Conservation (phyloP, 2,329 filamentous ascomycete genomes). For the Septoria petroselini region DNA sequence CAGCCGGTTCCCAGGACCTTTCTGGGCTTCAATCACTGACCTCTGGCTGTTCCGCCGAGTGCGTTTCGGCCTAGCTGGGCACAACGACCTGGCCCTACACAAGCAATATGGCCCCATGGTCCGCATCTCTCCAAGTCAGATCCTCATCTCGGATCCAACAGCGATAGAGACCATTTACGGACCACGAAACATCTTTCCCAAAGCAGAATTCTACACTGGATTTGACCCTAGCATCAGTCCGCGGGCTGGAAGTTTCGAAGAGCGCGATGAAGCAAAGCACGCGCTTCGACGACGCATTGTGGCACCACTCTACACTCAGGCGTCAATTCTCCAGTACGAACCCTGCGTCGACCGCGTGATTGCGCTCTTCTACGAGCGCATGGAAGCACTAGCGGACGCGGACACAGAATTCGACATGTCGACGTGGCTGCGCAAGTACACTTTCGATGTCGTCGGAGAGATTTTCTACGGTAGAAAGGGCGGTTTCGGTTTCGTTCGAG, state of each 20-base stretch:
- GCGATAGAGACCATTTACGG: constrained; percentile 46
- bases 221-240: constrained; percentile 10
- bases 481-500: constrained; percentile 14
- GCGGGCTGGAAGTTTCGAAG: constrained; percentile 12
- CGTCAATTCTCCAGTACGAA: constrained; percentile 10
- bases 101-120: constrained; percentile 45
- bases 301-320: constrained; percentile 15
- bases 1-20: constrained; percentile 44
- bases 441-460: constrained; percentile 17
- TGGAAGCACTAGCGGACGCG: constrained; percentile 1
- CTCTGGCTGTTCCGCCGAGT: constrained; percentile 16
- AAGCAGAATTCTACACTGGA: constrained; percentile 23
- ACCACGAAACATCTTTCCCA: constrained; percentile 24
- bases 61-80: constrained; percentile 2
- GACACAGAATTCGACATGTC: constrained; percentile 9
- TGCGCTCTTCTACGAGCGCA: constrained; percentile 10
- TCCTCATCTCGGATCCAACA: constrained; percentile 43
- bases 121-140: constrained; percentile 47
- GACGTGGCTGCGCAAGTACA: constrained; percentile 16
- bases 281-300: constrained; percentile 4
- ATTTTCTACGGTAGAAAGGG: constrained; percentile 17
- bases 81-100: constrained; percentile 33
- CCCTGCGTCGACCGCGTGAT: constrained; percentile 15
- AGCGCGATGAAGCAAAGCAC: constrained; percentile 12
- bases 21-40: constrained; percentile 21